These are phyloP conservation scores for Lolium rigidum DNA, from an alignment of 176 grass and related monocot genomes.

Conservation along the genomic window DNA sequence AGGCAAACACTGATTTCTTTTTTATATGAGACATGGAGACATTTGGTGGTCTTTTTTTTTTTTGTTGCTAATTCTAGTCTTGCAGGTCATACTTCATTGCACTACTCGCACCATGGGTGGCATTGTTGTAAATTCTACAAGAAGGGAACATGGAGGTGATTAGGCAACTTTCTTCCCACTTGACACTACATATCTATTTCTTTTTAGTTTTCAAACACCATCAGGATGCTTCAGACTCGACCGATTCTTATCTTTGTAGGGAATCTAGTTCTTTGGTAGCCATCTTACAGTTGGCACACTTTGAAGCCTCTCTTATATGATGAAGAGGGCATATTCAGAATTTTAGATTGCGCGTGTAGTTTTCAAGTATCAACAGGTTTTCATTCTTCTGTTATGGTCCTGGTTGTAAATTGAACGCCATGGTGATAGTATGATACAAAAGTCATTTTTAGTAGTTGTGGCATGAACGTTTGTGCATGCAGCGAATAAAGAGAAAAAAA, in stretches of 20 bases:
- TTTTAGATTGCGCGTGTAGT: not conserved
- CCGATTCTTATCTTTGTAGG: slow-evolving; percentile 1
- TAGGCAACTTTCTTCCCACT: not conserved
- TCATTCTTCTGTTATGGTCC: not conserved
- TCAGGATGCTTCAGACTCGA: not conserved
- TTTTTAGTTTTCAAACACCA: slow-evolving; percentile 11
- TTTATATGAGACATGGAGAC: not conserved
- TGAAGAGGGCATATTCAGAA: not conserved
- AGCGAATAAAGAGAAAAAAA: not conserved
- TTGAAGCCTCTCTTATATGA: not conserved
- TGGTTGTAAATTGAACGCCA: not conserved
- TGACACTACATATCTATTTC: not conserved
- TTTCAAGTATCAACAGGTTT: slow-evolving; percentile 5
- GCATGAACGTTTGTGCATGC: not conserved
- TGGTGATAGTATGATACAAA: not conserved
- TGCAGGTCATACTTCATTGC: slow-evolving; percentile 89
- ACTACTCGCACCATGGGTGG: slow-evolving; percentile 80
- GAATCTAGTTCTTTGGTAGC: slow-evolving; percentile 3
- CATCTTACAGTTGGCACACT: not conserved
- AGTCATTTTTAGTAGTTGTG: not conserved
- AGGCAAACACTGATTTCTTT: not conserved
- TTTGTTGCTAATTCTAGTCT: slow-evolving; percentile 16
- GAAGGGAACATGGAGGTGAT: slow-evolving; percentile 76
- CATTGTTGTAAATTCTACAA: slow-evolving; percentile 76
- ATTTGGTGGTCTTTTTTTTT: not conserved